Evolutionary conservation across 805 yeast species (phyloP).

Genomic region (Saccharomyces mikatae): DNA sequence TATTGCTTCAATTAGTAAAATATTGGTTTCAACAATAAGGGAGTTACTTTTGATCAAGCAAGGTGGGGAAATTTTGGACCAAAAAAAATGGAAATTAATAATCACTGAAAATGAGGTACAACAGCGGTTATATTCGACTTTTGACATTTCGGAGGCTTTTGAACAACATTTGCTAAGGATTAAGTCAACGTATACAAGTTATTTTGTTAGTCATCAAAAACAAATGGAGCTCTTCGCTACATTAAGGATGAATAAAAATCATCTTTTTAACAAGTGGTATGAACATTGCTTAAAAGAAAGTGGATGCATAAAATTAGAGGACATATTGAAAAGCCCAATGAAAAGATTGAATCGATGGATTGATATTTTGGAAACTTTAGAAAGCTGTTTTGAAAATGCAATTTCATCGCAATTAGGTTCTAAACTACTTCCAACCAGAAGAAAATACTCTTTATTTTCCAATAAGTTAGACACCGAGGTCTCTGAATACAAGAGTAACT

Average conservation of each 20-base stretch:
- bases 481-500: slow-evolving; percentile 13
- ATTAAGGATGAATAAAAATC: slow-evolving; percentile 12
- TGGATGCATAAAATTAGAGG: slow-evolving; percentile 24
- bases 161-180: slow-evolving; percentile 29
- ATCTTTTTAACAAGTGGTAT: slow-evolving; percentile 28
- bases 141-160: slow-evolving; percentile 28
- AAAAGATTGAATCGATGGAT: slow-evolving; percentile 26
- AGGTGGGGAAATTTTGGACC: slow-evolving; percentile 3
- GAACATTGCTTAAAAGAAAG: slow-evolving; percentile 27
- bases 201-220: slow-evolving; percentile 25
- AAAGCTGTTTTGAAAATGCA: not conserved
- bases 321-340: slow-evolving; percentile 29
- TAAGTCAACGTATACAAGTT: slow-evolving; percentile 30
- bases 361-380: slow-evolving; percentile 6
- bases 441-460: slow-evolving; percentile 11
- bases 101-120: slow-evolving; percentile 1
- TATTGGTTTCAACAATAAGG: slow-evolving; percentile 20
- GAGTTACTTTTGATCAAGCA: not conserved
- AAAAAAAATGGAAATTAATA: slow-evolving; percentile 9
- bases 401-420: not conserved
- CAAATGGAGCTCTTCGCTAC: slow-evolving; percentile 25
- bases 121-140: not conserved
- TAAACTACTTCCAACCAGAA: slow-evolving; percentile 1
- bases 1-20: slow-evolving; percentile 31
- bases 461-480: slow-evolving; percentile 12